Evolutionary conservation across 345 rosid species (phyloP).

Genomic region (Atalantia buxifolia): DNA sequence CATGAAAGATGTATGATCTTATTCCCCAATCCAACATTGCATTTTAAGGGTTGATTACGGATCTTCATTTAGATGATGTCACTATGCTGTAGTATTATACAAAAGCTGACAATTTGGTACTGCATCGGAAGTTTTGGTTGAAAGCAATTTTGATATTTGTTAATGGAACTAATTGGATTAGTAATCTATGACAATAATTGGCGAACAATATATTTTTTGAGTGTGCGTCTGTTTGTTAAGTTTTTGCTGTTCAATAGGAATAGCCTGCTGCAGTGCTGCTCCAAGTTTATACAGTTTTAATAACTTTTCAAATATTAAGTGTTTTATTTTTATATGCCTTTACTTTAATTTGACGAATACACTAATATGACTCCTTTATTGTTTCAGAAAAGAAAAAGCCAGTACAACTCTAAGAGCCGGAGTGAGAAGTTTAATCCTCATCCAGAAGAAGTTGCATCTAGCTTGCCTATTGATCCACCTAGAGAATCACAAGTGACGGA

Average conservation of each 20-base stretch:
- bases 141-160: neutral
- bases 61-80: neutral
- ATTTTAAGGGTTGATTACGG: neutral
- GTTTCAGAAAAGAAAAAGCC: constrained; percentile 80
- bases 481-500: constrained; percentile 78
- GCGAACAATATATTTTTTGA: neutral
- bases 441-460: constrained; percentile 96
- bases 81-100: neutral
- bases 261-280: neutral
- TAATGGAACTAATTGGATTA: neutral
- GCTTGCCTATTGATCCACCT: constrained; percentile 97
- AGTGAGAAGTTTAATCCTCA: constrained; percentile 97
- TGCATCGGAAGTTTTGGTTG: neutral
- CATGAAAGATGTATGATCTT: neutral
- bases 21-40: neutral
- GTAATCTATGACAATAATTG: neutral
- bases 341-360: neutral
- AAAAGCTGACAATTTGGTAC: neutral
- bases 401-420: constrained; percentile 71
- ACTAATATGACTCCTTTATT: constrained; percentile 1
- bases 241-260: neutral
- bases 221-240: neutral
- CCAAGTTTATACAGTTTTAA: neutral
- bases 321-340: neutral
- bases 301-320: neutral